Conservation (phyloP, 306 rosid species). For the Acacia confusa region DNA sequence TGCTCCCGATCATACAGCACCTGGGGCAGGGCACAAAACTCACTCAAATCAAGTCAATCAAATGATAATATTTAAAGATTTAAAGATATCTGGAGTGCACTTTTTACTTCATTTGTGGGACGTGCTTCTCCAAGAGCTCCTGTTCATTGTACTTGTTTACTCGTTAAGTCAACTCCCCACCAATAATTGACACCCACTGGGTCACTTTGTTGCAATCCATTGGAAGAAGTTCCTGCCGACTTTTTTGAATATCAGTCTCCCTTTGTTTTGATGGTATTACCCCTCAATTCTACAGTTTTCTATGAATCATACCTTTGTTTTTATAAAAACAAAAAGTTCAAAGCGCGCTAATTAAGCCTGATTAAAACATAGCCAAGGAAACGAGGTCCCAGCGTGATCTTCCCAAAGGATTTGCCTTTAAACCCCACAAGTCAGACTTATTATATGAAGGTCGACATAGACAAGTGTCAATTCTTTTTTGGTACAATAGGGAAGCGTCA, state of each 20-base stretch:
- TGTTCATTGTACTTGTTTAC: not conserved
- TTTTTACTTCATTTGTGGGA: not conserved
- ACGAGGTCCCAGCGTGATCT: not conserved
- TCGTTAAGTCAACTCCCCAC: constrained; percentile 15
- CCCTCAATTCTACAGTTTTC: not conserved
- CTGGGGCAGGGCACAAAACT: not conserved
- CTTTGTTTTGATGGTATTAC: not conserved
- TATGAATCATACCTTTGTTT: not conserved
- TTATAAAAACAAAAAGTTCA: not conserved
- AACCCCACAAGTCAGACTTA: not conserved
- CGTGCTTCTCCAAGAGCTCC: constrained; percentile 26
- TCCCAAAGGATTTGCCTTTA: not conserved
- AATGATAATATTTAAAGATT: not conserved
- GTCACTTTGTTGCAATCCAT: not conserved
- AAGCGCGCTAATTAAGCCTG: not conserved
- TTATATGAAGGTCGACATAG: not conserved
- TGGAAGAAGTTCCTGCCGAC: constrained; percentile 1
- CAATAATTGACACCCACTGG: constrained; percentile 5
- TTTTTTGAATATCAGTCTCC: not conserved
- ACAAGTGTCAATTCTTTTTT: not conserved
- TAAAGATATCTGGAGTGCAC: not conserved
- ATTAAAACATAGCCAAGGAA: not conserved
- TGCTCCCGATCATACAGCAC: not conserved
- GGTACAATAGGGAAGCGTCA: not conserved
- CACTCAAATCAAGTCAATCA: not conserved